Percentiles rank a stretch among this genome's conserved stretches.
Evolutionary conservation across 768 basidiomycete genomes (phyloP).

Genomic region (Auricularia auricula-judae): DNA sequence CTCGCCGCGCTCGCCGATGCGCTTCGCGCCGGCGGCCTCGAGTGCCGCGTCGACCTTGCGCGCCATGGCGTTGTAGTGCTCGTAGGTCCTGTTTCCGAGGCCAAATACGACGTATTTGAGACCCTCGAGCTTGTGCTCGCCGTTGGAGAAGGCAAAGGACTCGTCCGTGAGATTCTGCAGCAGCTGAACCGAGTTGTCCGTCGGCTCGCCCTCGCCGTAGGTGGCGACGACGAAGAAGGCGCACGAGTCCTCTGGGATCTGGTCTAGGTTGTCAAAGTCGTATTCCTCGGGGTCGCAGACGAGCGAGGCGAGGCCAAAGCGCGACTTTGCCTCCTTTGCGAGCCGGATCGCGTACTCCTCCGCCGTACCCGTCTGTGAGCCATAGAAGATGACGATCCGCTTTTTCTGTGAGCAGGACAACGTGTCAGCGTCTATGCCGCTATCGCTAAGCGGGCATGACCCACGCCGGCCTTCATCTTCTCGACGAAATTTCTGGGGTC

Average conservation of each 20-base stretch:
- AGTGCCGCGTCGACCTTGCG: conserved; percentile 66
- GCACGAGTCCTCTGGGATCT: conserved; percentile 75
- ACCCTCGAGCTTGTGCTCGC: conserved; percentile 61
- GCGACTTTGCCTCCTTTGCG: conserved; percentile 94
- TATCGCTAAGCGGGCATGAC: conserved; percentile 19
- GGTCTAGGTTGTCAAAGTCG: conserved; percentile 93
- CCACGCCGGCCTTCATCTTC: conserved; percentile 88
- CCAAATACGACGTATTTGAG: conserved; percentile 94
- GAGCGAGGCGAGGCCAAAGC: conserved; percentile 89
- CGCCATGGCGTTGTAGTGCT: conserved; percentile 90
- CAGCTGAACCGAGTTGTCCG: conserved; percentile 91
- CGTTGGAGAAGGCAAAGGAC: conserved; percentile 78
- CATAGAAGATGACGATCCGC: conserved; percentile 93
- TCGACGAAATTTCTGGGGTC: conserved; percentile 92
- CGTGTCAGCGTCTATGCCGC: conserved; percentile 5
- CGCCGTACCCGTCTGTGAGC: conserved; percentile 96
- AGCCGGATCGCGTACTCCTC: conserved; percentile 97
- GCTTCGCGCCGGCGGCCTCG: conserved; percentile 65
- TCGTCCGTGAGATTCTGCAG: conserved; percentile 87
- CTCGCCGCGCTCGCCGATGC: conserved; percentile 86
- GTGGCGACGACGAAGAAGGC: conserved; percentile 96
- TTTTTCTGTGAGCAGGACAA: conserved; percentile 58
- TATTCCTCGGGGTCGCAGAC: conserved; percentile 99
- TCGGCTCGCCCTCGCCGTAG: conserved; percentile 98
- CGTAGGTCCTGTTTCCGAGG: conserved; percentile 88